Conservation (phyloP, 192 early-diverging fungal species). For the Geosiphon pyriformis region DNA sequence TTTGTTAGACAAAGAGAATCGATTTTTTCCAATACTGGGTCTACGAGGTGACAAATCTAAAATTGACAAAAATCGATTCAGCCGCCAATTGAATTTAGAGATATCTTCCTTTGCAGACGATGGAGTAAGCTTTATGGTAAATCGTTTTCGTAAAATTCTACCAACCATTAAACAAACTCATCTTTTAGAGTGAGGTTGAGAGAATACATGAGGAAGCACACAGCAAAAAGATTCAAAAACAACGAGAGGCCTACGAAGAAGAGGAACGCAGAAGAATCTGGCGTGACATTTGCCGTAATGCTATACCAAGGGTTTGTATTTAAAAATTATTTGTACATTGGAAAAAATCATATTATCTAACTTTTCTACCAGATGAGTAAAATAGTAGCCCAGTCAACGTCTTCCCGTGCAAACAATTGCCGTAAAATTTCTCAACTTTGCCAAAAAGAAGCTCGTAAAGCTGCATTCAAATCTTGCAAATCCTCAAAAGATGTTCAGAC, state of each 20-base stretch:
- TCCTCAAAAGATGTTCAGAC: conserved; percentile 58
- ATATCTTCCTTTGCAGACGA: no score
- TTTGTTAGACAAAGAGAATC: neutral
- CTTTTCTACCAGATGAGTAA: conserved; percentile 37
- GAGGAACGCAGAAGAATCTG: conserved; percentile 31
- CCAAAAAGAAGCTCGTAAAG: conserved; percentile 66
- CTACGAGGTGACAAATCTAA: neutral
- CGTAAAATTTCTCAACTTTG: conserved; percentile 66
- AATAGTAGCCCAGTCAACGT: conserved; percentile 40
- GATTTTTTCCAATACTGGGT: neutral
- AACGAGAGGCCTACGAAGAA: conserved; percentile 15
- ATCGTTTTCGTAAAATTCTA: neutral
- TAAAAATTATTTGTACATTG: neutral
- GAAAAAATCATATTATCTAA: neutral
- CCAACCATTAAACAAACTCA: no score
- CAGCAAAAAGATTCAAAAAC: conserved; percentile 25
- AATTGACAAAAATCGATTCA: no score
- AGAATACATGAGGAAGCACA: neutral
- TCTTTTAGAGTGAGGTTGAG: conserved; percentile 22
- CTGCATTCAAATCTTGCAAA: conserved; percentile 43
- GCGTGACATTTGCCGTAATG: conserved; percentile 32
- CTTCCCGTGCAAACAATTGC: conserved; percentile 51
- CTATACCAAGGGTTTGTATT: conserved; percentile 35
- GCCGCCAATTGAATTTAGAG: no score
- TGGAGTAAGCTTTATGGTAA: neutral